Conservation (phyloP, 441 rosid genomes). For the Manihot esculenta region DNA sequence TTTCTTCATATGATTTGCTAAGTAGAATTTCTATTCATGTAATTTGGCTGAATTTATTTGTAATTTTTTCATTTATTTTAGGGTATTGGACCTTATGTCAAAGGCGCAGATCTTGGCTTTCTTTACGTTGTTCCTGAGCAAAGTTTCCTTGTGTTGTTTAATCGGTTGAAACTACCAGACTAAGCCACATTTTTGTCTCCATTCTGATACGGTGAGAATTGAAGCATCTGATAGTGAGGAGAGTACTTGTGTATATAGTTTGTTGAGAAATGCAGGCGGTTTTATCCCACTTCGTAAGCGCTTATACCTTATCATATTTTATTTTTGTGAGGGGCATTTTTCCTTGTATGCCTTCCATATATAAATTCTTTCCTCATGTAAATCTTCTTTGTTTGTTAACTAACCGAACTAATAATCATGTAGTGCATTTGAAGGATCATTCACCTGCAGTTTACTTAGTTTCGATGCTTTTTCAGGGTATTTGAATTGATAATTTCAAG, state of each 20-base stretch:
- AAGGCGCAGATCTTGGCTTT: constrained; percentile 92
- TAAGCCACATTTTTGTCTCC: constrained; percentile 24
- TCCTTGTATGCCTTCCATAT: constrained; percentile 11
- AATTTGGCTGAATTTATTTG: neutral
- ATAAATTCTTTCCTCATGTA: constrained; percentile 12
- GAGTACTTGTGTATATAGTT: constrained; percentile 7
- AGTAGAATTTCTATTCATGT: neutral
- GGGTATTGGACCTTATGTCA: constrained; percentile 79
- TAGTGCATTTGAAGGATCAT: neutral
- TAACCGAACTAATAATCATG: constrained; percentile 3
- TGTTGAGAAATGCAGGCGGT: constrained; percentile 5
- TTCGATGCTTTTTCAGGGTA: neutral
- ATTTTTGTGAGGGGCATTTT: constrained; percentile 17
- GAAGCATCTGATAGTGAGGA: neutral
- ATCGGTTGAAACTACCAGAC: constrained; percentile 73
- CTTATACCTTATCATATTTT: neutral
- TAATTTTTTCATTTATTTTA: constrained; percentile 17
- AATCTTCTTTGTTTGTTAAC: constrained; percentile 24
- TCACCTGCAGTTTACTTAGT: neutral
- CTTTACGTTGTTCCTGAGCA: constrained; percentile 76
- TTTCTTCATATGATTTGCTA: neutral
- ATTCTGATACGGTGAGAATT: neutral
- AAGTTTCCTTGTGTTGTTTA: constrained; percentile 89
- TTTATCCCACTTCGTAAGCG: neutral
- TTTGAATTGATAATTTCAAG: neutral